Percentiles rank a stretch among this genome's conserved stretches.
phyloP scores from a whole-genome alignment of 441 rosid genomes.

The Eruca vesicaria region DNA sequence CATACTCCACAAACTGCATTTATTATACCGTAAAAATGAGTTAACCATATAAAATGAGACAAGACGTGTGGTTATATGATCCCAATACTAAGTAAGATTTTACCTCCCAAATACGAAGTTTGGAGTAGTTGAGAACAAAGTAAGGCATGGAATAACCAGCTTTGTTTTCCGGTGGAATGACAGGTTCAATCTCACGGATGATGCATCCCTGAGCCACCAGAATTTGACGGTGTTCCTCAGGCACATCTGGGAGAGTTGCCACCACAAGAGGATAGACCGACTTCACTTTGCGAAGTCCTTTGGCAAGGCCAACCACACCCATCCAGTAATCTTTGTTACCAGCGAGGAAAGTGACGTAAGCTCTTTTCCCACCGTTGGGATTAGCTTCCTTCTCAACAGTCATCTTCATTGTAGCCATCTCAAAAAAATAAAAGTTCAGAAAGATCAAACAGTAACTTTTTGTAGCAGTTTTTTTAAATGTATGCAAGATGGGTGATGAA shows the following conservation, averaged over 20 bases:
- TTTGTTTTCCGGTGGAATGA: constrained; percentile 56
- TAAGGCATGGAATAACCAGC: constrained; percentile 70
- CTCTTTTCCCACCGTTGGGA: constrained; percentile 34
- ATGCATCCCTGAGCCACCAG: constrained; percentile 68
- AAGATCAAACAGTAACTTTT: too few species aligned
- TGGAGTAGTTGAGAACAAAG: constrained; percentile 77
- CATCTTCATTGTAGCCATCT: background rate
- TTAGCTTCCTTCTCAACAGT: background rate
- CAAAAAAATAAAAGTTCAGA: background rate
- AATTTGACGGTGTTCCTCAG: constrained; percentile 65
- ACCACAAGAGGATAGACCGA: constrained; percentile 69
- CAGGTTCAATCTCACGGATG: constrained; percentile 62
- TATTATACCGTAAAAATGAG: background rate
- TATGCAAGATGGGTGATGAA: too few species aligned
- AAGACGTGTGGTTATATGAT: too few species aligned
- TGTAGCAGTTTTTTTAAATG: too few species aligned
- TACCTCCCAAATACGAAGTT: constrained; percentile 93
- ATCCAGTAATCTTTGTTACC: constrained; percentile 71
- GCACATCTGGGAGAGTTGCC: constrained; percentile 69
- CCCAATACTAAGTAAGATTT: background rate
- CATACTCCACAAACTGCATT: constrained; percentile 71
- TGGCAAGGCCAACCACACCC: constrained; percentile 79
- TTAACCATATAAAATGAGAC: background rate
- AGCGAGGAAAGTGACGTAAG: constrained; percentile 70
- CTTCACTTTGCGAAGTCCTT: constrained; percentile 64